Conservation (phyloP, 1,284 basidiomycete species). For the Sutorius eximius region DNA sequence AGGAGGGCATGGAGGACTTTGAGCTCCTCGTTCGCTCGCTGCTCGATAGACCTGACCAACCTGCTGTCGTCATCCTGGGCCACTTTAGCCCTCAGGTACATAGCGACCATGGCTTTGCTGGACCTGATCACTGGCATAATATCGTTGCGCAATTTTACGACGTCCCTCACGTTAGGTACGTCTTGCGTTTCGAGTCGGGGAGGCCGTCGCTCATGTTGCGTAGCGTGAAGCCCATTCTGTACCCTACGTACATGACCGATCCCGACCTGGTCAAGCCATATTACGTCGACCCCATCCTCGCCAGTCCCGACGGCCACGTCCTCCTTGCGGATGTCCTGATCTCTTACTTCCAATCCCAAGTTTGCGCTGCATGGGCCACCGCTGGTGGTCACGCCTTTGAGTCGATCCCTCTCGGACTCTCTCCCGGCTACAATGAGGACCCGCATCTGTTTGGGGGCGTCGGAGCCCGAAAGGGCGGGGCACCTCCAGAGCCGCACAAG, state of each 20-base stretch:
- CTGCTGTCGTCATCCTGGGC: slow-evolving; percentile 87
- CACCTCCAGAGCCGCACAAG: slow-evolving; percentile 44
- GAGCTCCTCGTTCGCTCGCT: slow-evolving; percentile 90
- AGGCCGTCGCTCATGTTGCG: neutral
- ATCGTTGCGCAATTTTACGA: slow-evolving; percentile 95
- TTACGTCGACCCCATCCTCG: slow-evolving; percentile 83
- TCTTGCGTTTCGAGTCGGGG: neutral
- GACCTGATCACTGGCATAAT: slow-evolving; percentile 85
- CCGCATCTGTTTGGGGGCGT: slow-evolving; percentile 70
- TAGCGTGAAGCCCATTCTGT: slow-evolving; percentile 80
- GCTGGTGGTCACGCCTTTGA: slow-evolving; percentile 67
- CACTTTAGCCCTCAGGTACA: slow-evolving; percentile 89
- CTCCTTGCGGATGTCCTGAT: slow-evolving; percentile 83
- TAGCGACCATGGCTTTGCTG: slow-evolving; percentile 75
- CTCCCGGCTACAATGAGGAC: slow-evolving; percentile 39
- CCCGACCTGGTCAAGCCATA: slow-evolving; percentile 70
- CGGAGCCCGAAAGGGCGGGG: slow-evolving; percentile 61
- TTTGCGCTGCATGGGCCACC: slow-evolving; percentile 82
- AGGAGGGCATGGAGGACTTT: slow-evolving; percentile 76
- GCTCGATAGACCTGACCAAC: slow-evolving; percentile 82
- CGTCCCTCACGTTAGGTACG: slow-evolving; percentile 79
- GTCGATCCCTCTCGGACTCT: slow-evolving; percentile 47
- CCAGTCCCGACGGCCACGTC: slow-evolving; percentile 77
- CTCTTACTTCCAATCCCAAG: slow-evolving; percentile 84
- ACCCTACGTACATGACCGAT: slow-evolving; percentile 77